A percentile compares a stretch with the other conserved stretches of the same genome.
Evolutionary conservation across 2,329 filamentous ascomycete genomes (phyloP).

Genomic region (Penicillium sp.): DNA sequence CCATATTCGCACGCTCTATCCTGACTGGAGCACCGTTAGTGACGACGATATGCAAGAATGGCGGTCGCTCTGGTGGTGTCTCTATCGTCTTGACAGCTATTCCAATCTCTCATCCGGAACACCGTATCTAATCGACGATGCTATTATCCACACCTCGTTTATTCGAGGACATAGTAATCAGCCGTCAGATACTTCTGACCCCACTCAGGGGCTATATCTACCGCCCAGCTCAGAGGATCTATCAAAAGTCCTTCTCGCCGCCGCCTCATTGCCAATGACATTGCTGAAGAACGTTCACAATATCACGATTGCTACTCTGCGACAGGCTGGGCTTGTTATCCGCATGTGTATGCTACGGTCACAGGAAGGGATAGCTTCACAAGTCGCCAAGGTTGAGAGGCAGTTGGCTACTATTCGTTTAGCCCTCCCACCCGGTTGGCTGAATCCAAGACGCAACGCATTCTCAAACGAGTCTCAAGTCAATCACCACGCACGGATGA

Average conservation of each 20-base stretch:
- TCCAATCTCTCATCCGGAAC: constrained; percentile 27
- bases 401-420: constrained; percentile 1
- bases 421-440: background rate
- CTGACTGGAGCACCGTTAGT: constrained; percentile 20
- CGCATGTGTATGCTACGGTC: background rate
- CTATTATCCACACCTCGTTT: constrained; percentile 2
- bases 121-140: constrained; percentile 1
- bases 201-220: background rate
- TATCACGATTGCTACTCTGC: constrained; percentile 3
- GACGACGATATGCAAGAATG: constrained; percentile 34
- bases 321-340: background rate
- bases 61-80: constrained; percentile 34
- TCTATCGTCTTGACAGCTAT: constrained; percentile 35
- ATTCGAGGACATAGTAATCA: background rate
- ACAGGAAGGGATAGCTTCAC: background rate
- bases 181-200: background rate
- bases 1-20: constrained; percentile 22
- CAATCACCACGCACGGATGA: background rate
- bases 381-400: background rate
- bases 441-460: background rate
- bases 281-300: background rate
- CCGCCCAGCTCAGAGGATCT: background rate
- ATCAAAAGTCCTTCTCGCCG: background rate
- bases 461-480: background rate
- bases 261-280: background rate